Conservation (phyloP, 2,329 filamentous ascomycete species). For the Aspergillaceae sp. region DNA sequence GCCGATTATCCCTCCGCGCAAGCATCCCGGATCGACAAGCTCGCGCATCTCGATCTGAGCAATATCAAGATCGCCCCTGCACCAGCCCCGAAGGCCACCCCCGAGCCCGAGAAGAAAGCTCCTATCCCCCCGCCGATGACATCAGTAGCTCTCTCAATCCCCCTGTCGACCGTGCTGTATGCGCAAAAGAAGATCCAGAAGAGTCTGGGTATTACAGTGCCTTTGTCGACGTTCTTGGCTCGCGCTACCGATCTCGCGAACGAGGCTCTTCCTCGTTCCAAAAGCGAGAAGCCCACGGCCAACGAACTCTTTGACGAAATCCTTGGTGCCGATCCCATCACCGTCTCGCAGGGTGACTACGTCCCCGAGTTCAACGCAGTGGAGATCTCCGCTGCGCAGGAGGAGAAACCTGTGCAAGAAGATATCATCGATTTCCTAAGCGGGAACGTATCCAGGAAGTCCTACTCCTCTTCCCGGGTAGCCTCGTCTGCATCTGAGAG, state of each 20-base stretch:
- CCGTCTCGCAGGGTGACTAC: conserved; percentile 53
- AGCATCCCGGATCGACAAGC: conserved; percentile 62
- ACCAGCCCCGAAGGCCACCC: conserved; percentile 19
- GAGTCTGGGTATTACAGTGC: conserved; percentile 69
- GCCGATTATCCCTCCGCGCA: conserved; percentile 62
- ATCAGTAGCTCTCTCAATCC: conserved; percentile 62
- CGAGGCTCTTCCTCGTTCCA: conserved; percentile 65
- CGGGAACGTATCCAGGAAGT: conserved; percentile 35
- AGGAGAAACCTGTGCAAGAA: conserved; percentile 40
- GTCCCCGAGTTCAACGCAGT: conserved; percentile 61
- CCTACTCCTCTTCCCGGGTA: conserved; percentile 13
- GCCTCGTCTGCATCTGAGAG: neutral
- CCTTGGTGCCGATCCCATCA: conserved; percentile 50
- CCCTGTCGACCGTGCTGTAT: conserved; percentile 67
- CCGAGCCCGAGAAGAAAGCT: conserved; percentile 26
- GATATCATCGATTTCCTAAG: conserved; percentile 81
- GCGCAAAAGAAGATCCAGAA: conserved; percentile 72
- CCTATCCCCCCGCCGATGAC: conserved; percentile 23
- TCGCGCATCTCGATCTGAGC: conserved; percentile 80
- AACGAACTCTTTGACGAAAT: conserved; percentile 86
- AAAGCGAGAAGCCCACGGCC: conserved; percentile 56
- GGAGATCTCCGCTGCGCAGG: conserved; percentile 21
- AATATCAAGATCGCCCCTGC: conserved; percentile 76
- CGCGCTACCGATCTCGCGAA: conserved; percentile 83
- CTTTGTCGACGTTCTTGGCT: conserved; percentile 76